phyloP scores from a whole-genome alignment of 2,329 filamentous ascomycete species.

The Colletotrichum ledebouriae region DNA sequence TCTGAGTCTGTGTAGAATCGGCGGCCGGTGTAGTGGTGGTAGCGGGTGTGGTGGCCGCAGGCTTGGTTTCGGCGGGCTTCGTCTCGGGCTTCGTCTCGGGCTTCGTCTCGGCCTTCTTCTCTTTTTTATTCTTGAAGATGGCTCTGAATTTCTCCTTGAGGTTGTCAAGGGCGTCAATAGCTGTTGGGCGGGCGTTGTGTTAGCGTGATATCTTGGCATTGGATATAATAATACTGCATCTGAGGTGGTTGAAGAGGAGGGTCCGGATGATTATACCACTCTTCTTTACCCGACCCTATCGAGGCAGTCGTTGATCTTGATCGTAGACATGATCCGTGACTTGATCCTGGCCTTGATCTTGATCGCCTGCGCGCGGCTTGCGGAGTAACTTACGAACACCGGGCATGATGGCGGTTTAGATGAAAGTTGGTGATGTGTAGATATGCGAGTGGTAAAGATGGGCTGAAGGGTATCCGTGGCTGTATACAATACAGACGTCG shows the following conservation, averaged over 20 bases:
- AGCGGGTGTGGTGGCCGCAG: constrained; percentile 47
- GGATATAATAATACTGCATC: neutral
- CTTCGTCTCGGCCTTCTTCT: constrained; percentile 53
- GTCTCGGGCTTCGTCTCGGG: constrained; percentile 53
- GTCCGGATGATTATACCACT: neutral
- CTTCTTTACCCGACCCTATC: neutral
- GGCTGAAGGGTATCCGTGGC: neutral
- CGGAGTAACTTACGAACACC: constrained; percentile 62
- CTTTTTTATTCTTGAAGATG: constrained; percentile 63
- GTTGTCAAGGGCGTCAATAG: constrained; percentile 65
- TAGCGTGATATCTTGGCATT: constrained; percentile 34
- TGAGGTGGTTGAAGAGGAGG: neutral
- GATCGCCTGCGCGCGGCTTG: too few species aligned
- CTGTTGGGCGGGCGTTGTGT: constrained; percentile 50
- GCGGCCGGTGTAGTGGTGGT: constrained; percentile 47
- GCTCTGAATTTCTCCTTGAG: constrained; percentile 68
- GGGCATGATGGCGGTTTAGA: constrained; percentile 59
- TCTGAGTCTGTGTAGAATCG: constrained; percentile 48
- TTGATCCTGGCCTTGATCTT: too few species aligned
- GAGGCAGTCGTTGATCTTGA: neutral
- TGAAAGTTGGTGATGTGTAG: neutral
- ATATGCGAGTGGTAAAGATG: neutral
- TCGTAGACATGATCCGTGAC: too few species aligned
- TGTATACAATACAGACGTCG: neutral
- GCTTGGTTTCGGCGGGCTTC: constrained; percentile 45